These are phyloP conservation scores for Trypethelium eluteriae DNA, from an alignment of 495 filamentous ascomycete genomes.

Conservation along the genomic window DNA sequence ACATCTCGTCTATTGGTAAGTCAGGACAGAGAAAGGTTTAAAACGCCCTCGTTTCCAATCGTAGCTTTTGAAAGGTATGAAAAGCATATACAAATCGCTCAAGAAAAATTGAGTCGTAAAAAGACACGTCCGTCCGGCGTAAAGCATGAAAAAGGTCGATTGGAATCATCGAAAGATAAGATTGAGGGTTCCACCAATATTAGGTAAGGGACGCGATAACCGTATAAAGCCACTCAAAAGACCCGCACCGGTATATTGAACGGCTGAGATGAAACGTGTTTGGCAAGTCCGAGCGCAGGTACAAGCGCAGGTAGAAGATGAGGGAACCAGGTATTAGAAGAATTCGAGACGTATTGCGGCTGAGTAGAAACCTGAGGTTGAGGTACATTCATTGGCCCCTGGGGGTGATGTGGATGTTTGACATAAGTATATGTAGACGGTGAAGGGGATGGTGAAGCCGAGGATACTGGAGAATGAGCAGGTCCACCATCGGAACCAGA, in stretches of 20 bases:
- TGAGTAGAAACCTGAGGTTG: not conserved
- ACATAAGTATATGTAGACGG: not conserved
- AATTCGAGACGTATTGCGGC: conserved; percentile 9
- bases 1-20: conserved; percentile 1
- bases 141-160: not conserved
- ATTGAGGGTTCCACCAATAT: not conserved
- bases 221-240: not conserved
- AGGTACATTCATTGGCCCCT: not conserved
- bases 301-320: conserved; percentile 11
- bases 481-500: conserved; percentile 30
- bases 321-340: conserved; percentile 14
- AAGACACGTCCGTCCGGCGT: not conserved
- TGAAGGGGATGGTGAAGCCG: conserved; percentile 28
- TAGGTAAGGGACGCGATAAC: not conserved
- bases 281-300: conserved; percentile 12
- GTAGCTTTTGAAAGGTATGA: conserved; percentile 6
- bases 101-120: not conserved
- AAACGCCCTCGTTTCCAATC: not conserved
- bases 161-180: not conserved
- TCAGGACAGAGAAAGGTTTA: not conserved
- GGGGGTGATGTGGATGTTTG: conserved; percentile 1
- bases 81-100: conserved; percentile 2
- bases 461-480: conserved; percentile 29
- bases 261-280: conserved; percentile 14
- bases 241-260: conserved; percentile 12